A percentile compares a stretch with the other conserved stretches of the same genome.
phyloP scores from a whole-genome alignment of 1,284 basidiomycete species.

The Leccinum fallax region DNA sequence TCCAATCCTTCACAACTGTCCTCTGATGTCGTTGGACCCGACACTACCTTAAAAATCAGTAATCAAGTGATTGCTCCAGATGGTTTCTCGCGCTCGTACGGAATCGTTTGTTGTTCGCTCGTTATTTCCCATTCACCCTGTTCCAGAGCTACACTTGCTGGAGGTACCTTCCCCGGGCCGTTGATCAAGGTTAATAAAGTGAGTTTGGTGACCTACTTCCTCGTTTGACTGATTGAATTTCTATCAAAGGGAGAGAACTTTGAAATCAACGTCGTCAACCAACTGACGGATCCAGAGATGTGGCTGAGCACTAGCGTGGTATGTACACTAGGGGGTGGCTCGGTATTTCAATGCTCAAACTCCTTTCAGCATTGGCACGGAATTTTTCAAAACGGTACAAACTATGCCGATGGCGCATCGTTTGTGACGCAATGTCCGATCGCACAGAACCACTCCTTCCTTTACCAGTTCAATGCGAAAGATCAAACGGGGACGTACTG shows the following conservation, averaged over 20 bases:
- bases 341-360: constrained; percentile 24
- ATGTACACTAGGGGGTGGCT: constrained; percentile 14
- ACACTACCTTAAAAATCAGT: constrained; percentile 35
- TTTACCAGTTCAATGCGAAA: constrained; percentile 36
- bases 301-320: constrained; percentile 36
- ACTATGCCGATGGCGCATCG: constrained; percentile 27
- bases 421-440: constrained; percentile 52
- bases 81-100: constrained; percentile 42
- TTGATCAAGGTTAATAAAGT: constrained; percentile 38
- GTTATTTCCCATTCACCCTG: constrained; percentile 1
- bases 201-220: neutral
- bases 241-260: constrained; percentile 34
- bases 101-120: neutral
- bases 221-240: constrained; percentile 33
- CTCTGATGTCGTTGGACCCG: constrained; percentile 31
- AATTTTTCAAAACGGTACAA: constrained; percentile 32
- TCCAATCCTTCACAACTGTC: neutral
- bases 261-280: constrained; percentile 32
- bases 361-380: constrained; percentile 42
- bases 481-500: constrained; percentile 45
- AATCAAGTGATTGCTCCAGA: constrained; percentile 43
- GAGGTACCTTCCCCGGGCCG: constrained; percentile 41
- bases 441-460: constrained; percentile 39
- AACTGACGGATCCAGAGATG: constrained; percentile 35
- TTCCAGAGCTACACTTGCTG: constrained; percentile 27